Conservation (phyloP, 306 rosid species). For the Castanea crenata region DNA sequence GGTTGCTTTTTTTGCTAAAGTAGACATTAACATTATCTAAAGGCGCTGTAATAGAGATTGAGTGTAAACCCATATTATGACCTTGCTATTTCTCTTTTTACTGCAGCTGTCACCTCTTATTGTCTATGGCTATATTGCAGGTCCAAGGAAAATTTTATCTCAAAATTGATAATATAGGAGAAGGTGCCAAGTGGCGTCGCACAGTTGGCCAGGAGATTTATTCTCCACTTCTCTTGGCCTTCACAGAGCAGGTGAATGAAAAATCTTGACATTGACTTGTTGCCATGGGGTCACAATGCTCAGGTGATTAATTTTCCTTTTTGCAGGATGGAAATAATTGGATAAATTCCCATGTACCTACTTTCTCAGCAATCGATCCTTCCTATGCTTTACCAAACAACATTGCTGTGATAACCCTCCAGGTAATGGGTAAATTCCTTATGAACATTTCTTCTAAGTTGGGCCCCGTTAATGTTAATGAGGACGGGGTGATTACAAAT, state of each 20-base stretch:
- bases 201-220: slow-evolving; percentile 87
- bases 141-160: slow-evolving; percentile 74
- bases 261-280: slow-evolving; percentile 1
- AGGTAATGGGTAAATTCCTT: slow-evolving; percentile 39
- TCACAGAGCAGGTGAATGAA: slow-evolving; percentile 60
- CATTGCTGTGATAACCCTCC: slow-evolving; percentile 69
- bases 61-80: not conserved
- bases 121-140: slow-evolving; percentile 37
- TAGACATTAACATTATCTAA: not conserved
- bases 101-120: slow-evolving; percentile 12
- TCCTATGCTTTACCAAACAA: slow-evolving; percentile 67
- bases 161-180: slow-evolving; percentile 77
- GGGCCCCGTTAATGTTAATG: not conserved
- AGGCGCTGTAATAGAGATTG: not conserved
- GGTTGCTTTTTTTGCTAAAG: not conserved
- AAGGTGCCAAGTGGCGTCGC: slow-evolving; percentile 97
- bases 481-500: not conserved
- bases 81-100: not conserved
- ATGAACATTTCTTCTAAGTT: not conserved
- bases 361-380: slow-evolving; percentile 55
- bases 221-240: slow-evolving; percentile 86
- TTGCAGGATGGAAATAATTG: slow-evolving; percentile 55
- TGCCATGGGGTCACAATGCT: not conserved
- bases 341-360: slow-evolving; percentile 55
- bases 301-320: not conserved